phyloP scores from a whole-genome alignment of 768 basidiomycete species.

The Kwoniella sp. region DNA sequence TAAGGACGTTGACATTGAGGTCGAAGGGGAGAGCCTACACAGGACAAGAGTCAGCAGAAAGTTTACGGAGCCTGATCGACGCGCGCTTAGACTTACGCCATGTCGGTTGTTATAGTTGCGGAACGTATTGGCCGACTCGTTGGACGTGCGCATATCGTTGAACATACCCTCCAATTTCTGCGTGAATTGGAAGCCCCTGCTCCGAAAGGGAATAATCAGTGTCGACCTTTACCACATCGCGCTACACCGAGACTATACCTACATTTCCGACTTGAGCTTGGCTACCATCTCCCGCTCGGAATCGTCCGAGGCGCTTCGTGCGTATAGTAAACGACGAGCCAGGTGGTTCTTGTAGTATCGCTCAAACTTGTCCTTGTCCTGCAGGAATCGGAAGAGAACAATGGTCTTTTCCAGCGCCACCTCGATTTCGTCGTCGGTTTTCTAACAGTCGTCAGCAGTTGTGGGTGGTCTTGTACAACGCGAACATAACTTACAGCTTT shows the following conservation, averaged over 20 bases:
- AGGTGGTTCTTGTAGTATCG: slow-evolving; percentile 96
- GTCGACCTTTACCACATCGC: background rate
- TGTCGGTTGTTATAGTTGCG: slow-evolving; percentile 56
- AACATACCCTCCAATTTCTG: slow-evolving; percentile 99
- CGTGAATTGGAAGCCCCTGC: slow-evolving; percentile 84
- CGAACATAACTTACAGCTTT: slow-evolving; percentile 67
- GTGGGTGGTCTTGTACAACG: background rate
- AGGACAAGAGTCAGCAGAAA: background rate
- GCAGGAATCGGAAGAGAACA: slow-evolving; percentile 85
- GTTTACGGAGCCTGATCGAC: background rate
- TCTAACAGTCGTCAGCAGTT: slow-evolving; percentile 55
- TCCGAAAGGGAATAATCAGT: background rate
- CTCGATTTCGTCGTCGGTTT: slow-evolving; percentile 91
- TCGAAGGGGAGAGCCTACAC: slow-evolving; percentile 70
- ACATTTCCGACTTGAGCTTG: slow-evolving; percentile 87
- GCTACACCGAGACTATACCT: slow-evolving; percentile 7
- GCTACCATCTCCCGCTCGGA: slow-evolving; percentile 96
- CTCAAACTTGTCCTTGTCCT: slow-evolving; percentile 96
- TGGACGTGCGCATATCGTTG: slow-evolving; percentile 85
- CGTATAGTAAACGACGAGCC: slow-evolving; percentile 79
- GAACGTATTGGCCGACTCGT: slow-evolving; percentile 65
- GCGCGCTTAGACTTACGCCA: slow-evolving; percentile 61
- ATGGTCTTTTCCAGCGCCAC: slow-evolving; percentile 88
- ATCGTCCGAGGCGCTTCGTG: slow-evolving; percentile 90
- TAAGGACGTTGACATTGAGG: slow-evolving; percentile 85